Percentiles rank a stretch among this genome's conserved stretches.
Evolutionary conservation across 1,284 basidiomycete species (phyloP).

Genomic region (Papiliotrema terrestris): DNA sequence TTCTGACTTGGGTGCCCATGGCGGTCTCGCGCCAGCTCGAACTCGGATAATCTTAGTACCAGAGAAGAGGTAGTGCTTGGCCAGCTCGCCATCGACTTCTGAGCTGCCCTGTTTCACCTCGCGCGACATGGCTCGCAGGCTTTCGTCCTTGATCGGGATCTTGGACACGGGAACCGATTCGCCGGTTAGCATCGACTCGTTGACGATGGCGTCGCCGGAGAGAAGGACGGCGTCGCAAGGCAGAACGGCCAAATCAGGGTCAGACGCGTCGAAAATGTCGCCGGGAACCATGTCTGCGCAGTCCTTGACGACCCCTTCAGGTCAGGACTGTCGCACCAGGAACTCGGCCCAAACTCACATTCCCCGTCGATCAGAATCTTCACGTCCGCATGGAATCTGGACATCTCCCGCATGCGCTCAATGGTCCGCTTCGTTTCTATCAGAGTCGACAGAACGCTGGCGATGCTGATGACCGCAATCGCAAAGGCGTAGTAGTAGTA

Average conservation of each 20-base stretch:
- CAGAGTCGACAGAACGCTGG: constrained; percentile 82
- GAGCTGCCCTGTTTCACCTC: constrained; percentile 56
- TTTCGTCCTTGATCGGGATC: constrained; percentile 61
- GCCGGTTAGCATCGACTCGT: constrained; percentile 97
- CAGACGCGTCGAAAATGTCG: constrained; percentile 85
- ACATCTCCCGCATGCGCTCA: constrained; percentile 93
- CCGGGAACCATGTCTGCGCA: constrained; percentile 86
- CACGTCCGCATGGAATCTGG: constrained; percentile 79
- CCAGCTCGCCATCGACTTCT: constrained; percentile 65
- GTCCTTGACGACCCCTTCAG: constrained; percentile 65
- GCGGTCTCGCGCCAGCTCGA: constrained; percentile 58
- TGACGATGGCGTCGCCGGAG: constrained; percentile 93
- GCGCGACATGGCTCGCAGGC: constrained; percentile 62
- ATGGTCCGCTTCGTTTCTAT: constrained; percentile 95
- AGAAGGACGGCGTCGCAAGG: constrained; percentile 91
- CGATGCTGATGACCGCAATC: constrained; percentile 85
- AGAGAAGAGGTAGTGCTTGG: constrained; percentile 84
- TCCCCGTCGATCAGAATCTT: constrained; percentile 66
- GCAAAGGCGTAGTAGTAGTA: constrained; percentile 98
- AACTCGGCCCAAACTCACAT: constrained; percentile 56
- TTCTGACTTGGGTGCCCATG: constrained; percentile 52
- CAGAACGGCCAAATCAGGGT: constrained; percentile 68
- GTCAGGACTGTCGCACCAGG: background rate
- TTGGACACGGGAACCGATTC: constrained; percentile 70
- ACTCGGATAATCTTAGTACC: constrained; percentile 92